A percentile compares a stretch with the other conserved stretches of the same genome.
Conservation (phyloP, 768 basidiomycete genomes). For the Calocybe gangraenosa region DNA sequence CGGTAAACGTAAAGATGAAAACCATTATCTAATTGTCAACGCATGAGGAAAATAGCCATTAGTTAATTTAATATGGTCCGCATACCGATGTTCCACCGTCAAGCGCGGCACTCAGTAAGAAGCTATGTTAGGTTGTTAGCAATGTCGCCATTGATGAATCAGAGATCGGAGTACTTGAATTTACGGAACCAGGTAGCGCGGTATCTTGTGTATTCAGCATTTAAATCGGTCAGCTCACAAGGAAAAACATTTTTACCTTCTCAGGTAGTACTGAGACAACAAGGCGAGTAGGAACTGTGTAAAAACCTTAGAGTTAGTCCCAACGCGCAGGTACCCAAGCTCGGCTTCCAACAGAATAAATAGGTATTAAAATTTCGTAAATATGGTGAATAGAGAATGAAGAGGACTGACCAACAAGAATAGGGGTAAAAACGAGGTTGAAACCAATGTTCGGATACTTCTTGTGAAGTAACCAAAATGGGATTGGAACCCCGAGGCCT, state of each 20-base stretch:
- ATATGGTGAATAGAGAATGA: slow-evolving; percentile 20
- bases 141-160: not conserved
- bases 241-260: slow-evolving; percentile 17
- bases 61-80: too few species aligned
- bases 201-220: slow-evolving; percentile 19
- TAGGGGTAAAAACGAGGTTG: slow-evolving; percentile 38
- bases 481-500: slow-evolving; percentile 46
- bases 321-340: slow-evolving; percentile 46
- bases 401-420: slow-evolving; percentile 28
- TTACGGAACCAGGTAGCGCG: slow-evolving; percentile 43
- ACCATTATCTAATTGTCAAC: slow-evolving; percentile 35
- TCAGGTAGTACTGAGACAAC: slow-evolving; percentile 43
- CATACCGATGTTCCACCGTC: slow-evolving; percentile 46
- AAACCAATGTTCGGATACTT: slow-evolving; percentile 42
- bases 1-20: slow-evolving; percentile 40
- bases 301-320: slow-evolving; percentile 52
- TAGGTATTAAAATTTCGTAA: not conserved
- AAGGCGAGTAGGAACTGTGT: slow-evolving; percentile 39
- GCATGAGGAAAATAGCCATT: not conserved
- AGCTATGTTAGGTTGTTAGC: slow-evolving; percentile 25
- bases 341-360: slow-evolving; percentile 15
- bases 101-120: slow-evolving; percentile 45
- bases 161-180: too few species aligned
- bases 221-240: not conserved
- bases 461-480: slow-evolving; percentile 45